A percentile compares a stretch with the other conserved stretches of the same genome.
Conservation (phyloP, 495 filamentous ascomycete species). For the Aspergillus ellipticus region DNA sequence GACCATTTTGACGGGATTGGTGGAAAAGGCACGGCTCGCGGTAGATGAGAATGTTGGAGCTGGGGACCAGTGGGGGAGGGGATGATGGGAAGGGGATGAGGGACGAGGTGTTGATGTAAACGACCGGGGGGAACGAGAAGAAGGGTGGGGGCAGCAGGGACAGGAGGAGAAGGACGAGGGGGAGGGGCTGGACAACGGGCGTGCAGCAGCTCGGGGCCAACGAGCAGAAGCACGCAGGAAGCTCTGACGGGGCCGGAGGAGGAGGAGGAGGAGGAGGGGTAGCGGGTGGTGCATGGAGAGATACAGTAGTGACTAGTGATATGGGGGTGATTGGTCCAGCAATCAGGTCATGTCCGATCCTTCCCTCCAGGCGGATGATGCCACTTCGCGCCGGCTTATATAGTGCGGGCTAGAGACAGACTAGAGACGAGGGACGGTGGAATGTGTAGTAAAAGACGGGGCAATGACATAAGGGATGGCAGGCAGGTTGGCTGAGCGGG, state of each 20-base stretch:
- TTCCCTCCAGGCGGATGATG: background rate
- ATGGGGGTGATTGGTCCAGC: background rate
- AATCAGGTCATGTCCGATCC: background rate
- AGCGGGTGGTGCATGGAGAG: constrained; percentile 13
- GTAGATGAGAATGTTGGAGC: background rate
- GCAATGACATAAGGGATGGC: no score
- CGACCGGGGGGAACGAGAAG: constrained; percentile 1
- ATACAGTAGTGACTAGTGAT: no score
- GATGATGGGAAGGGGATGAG: background rate
- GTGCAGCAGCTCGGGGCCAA: constrained; percentile 2
- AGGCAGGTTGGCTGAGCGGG: background rate
- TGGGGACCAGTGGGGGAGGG: background rate
- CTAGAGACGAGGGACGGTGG: no score
- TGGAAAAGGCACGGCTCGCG: constrained; percentile 10
- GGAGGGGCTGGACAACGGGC: constrained; percentile 1
- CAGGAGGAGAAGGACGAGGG: constrained; percentile 12
- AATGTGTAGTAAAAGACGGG: no score
- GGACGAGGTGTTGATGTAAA: background rate
- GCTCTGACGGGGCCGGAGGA: constrained; percentile 19
- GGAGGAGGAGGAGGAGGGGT: constrained; percentile 9
- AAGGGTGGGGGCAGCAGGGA: constrained; percentile 23
- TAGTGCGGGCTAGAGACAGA: background rate
- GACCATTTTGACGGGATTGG: constrained; percentile 39
- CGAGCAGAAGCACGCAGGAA: constrained; percentile 13
- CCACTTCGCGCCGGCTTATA: background rate